phyloP scores from a whole-genome alignment of 148 eudicot genomes.

The Rhododendron ovatum region DNA sequence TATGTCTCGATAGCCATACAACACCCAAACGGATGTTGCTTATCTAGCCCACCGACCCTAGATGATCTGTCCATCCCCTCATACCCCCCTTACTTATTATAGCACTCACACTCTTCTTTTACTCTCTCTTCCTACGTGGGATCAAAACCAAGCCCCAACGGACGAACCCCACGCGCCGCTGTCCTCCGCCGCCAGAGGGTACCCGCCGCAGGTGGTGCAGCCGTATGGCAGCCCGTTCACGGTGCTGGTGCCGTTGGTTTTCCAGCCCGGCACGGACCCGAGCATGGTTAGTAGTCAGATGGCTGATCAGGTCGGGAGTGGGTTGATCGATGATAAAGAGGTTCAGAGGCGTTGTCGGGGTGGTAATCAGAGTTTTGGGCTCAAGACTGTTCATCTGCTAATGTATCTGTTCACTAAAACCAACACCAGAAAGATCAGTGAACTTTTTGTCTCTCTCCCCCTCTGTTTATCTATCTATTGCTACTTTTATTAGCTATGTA shows the following conservation, averaged over 20 bases:
- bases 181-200: not conserved
- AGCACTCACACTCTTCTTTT: too few species aligned
- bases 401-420: slow-evolving; percentile 73
- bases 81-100: too few species aligned
- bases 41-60: too few species aligned
- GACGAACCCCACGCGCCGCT: not conserved
- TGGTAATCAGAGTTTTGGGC: slow-evolving; percentile 73
- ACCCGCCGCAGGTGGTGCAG: slow-evolving; percentile 22
- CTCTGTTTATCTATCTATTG: too few species aligned
- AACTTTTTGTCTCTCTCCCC: not conserved
- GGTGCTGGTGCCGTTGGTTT: slow-evolving; percentile 46
- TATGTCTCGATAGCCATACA: too few species aligned
- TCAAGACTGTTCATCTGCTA: slow-evolving; percentile 80
- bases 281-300: slow-evolving; percentile 56
- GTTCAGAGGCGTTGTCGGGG: slow-evolving; percentile 68
- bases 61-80: too few species aligned
- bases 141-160: too few species aligned
- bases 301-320: slow-evolving; percentile 83
- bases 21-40: too few species aligned
- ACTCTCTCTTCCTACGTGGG: too few species aligned
- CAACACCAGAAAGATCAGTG: slow-evolving; percentile 68
- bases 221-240: slow-evolving; percentile 60
- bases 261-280: slow-evolving; percentile 90
- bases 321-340: slow-evolving; percentile 84
- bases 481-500: too few species aligned